These are phyloP conservation scores for Monosporascus cannonballus DNA, from an alignment of 2,329 filamentous ascomycete genomes.

Conservation along the genomic window DNA sequence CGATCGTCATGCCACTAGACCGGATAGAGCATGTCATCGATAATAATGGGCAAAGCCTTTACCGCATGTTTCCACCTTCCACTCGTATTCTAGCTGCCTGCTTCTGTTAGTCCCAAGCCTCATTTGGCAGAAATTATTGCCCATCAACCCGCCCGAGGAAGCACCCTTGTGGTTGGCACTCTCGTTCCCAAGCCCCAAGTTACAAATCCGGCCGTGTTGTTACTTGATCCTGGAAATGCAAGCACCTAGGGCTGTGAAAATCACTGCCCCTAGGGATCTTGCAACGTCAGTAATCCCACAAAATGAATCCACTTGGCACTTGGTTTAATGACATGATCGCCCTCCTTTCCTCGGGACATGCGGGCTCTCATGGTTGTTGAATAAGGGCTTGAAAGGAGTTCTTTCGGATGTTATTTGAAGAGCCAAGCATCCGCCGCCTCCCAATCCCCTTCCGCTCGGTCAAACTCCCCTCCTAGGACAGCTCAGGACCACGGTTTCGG, in stretches of 20 bases:
- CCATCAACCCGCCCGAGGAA: not conserved
- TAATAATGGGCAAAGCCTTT: not conserved
- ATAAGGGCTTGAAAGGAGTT: not conserved
- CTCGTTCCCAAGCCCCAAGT: too few species aligned
- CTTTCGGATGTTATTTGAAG: not conserved
- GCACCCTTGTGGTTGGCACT: too few species aligned
- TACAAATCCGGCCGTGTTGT: too few species aligned
- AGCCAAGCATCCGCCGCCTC: not conserved
- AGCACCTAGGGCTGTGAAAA: not conserved
- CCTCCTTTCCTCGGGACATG: not conserved
- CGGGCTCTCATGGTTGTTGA: not conserved
- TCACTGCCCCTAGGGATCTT: not conserved
- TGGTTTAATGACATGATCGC: not conserved
- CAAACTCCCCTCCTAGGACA: not conserved
- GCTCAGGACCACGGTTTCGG: not conserved
- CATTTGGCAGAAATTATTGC: not conserved
- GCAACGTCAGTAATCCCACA: not conserved
- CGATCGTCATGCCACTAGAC: not conserved
- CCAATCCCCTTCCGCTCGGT: not conserved
- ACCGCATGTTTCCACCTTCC: not conserved
- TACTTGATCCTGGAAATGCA: not conserved
- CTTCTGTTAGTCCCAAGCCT: not conserved
- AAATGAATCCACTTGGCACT: not conserved
- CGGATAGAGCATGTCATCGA: not conserved
- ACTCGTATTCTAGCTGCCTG: not conserved